Conservation (phyloP, 1,284 basidiomycete species). For the Melampsora americana region DNA sequence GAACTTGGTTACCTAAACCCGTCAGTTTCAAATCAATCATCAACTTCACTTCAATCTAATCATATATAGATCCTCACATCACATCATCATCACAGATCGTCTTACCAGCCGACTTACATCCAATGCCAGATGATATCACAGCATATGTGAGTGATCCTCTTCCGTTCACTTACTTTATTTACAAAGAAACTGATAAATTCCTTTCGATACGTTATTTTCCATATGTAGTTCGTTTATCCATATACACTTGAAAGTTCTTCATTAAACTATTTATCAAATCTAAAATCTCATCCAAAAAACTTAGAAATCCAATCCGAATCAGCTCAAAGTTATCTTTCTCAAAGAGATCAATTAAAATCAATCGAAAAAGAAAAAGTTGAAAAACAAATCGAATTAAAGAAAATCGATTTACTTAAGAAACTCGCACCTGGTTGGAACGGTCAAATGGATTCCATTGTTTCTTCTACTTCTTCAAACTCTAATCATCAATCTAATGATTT, state of each 20-base stretch:
- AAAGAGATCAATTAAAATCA: constrained; percentile 21
- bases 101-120: constrained; percentile 38
- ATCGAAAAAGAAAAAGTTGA: constrained; percentile 12
- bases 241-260: constrained; percentile 37
- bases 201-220: too few relatives aligned
- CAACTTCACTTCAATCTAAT: too few relatives aligned
- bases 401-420: constrained; percentile 5
- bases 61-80: not conserved
- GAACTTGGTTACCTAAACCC: constrained; percentile 44
- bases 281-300: constrained; percentile 15
- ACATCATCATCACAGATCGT: constrained; percentile 6
- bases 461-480: not conserved
- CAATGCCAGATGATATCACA: constrained; percentile 38
- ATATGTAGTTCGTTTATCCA: constrained; percentile 38
- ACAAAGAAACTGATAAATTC: too few relatives aligned
- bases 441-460: constrained; percentile 36
- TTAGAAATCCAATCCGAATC: constrained; percentile 6
- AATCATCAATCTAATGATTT: too few relatives aligned
- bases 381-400: constrained; percentile 18
- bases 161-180: too few relatives aligned
- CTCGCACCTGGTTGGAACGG: constrained; percentile 43
- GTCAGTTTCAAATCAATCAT: constrained; percentile 7
- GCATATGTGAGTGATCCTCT: constrained; percentile 27
- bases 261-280: constrained; percentile 24
- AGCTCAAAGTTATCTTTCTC: constrained; percentile 19